Evolutionary conservation across 352 stramenopile species (phyloP), one percentile per base, ranked within the genome.

Genomic region (Pythium insidiosum): DNA sequence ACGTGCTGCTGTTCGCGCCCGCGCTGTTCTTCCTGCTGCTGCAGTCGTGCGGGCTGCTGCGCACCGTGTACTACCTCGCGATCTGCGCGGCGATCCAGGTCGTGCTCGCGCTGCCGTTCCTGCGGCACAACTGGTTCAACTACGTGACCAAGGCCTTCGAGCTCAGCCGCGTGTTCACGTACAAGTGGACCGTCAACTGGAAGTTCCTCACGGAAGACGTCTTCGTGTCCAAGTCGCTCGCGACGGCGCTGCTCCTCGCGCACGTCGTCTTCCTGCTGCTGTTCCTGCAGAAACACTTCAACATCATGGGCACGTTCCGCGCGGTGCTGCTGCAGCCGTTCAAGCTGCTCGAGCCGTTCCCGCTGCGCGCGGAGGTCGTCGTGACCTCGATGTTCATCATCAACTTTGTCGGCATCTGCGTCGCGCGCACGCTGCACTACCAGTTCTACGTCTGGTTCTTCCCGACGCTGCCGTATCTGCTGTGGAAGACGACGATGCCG

Each of bases 181-280:
- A 94, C 75, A 92, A 97, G 68, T 99, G 96, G 96, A 99, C 96
- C 12, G 96, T 99, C 23, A 99, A 99, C 79, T 99, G 90, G 76
- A 97, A 96, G 47, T 96, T 90, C 46, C 43, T 95, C 11, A 51
- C 75, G 6, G 79, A 91, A 59, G 75, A 87, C 6, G 60, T 69
- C 4, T 91, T 91, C 38, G 65, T 88, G 15, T 88, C 73, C 9
- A 79, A 80, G 41, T 41, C 60, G 43, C 74, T 87, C 23, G 80
- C 79, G 18, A 48, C 88, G 9, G 43, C 63, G 2, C 58, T 91
- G 37, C 59, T 91, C 5, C 29, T 53, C 10, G 47, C 66, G 13
- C 81, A 94, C 54, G 4, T 88, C 11, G 45, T 87, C 23, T 85
- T 90, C 47, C 66, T 93, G 36, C 57, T 82, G 35, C 50, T 88